Percentiles rank a stretch among this genome's conserved stretches.
Evolutionary conservation across 1,139 yeast species (phyloP).

Genomic region (Eremothecium coryli): DNA sequence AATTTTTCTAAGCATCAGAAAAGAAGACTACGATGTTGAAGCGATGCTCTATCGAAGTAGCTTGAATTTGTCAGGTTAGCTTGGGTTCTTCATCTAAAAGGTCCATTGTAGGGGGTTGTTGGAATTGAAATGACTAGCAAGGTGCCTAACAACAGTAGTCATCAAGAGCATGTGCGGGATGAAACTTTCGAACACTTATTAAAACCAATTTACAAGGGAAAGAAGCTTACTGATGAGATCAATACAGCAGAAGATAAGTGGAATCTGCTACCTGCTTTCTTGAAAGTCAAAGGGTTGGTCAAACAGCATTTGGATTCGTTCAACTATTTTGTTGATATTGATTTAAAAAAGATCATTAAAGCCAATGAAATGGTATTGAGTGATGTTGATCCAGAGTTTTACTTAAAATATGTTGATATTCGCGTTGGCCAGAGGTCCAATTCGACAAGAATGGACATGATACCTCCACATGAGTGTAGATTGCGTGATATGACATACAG

Average conservation of each 20-base stretch:
- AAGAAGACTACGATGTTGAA: too few relatives aligned
- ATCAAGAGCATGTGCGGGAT: constrained; percentile 24
- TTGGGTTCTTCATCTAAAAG: too few relatives aligned
- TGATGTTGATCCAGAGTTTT: constrained; percentile 96
- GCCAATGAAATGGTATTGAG: constrained; percentile 86
- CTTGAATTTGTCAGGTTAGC: too few relatives aligned
- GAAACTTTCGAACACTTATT: constrained; percentile 67
- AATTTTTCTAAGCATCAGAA: too few relatives aligned
- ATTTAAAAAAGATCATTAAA: constrained; percentile 78
- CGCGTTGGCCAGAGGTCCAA: constrained; percentile 70
- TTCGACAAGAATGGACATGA: constrained; percentile 37
- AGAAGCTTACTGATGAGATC: constrained; percentile 75
- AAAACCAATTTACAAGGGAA: constrained; percentile 78
- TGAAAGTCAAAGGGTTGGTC: constrained; percentile 90
- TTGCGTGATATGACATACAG: constrained; percentile 90
- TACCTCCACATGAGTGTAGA: constrained; percentile 96
- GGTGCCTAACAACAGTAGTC: too few relatives aligned
- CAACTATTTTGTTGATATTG: constrained; percentile 90
- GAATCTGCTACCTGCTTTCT: constrained; percentile 90
- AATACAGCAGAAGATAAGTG: constrained; percentile 91
- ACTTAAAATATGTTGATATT: constrained; percentile 82
- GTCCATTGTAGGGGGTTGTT: too few relatives aligned
- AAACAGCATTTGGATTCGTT: constrained; percentile 96
- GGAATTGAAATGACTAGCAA: too few relatives aligned
- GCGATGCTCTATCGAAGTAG: too few relatives aligned